Evolutionary conservation across 1,284 basidiomycete genomes (phyloP), one percentile per base, ranked within the genome.

Genomic region (Peniophora sp.): DNA sequence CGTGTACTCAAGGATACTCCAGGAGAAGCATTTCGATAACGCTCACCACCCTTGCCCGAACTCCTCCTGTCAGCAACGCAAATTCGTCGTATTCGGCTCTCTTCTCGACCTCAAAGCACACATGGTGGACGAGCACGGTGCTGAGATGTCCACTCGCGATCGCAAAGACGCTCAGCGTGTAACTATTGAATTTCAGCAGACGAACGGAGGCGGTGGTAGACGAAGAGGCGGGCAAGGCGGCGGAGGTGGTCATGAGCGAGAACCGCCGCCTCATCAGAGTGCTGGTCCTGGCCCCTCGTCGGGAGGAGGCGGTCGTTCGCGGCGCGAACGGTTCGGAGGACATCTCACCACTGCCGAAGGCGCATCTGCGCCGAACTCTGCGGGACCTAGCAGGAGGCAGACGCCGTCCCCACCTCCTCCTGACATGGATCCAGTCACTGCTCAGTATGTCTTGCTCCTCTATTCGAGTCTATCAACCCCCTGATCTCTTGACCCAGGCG

Each of bases 51-150:
- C 91, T 2, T 99, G 96, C 65, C 75, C 70, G 3, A 82, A 92
- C 52, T 60, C 81, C 0, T 65, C 75, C 32, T 99, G 96, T 64
- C 78, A 89, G 36, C 85, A 84, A 16, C 84, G 85, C 60, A 97
- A 97, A 69, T 99, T 98, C 60, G 89, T 98, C 48, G 96, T 99
- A 14, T 99, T 98, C 65, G 83, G 82, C 47, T 86, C 85, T 19
- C 76, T 83, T 35, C 72, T 99, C 32, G 97, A 98, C 63, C 82
- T 97, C 47, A 86, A 96, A 67, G 94, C 87, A 0, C 96, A 99
- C 65, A 87, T 90, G 73, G 83, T 98, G 17, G 84, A 89, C 53
- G 81, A 83, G 60, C 96, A 98, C 60, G 88, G 85, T 10, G 81
- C 81, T 2, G 79, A 85, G 38, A 91, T 97, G 84, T 83, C 79